These are phyloP conservation scores for Bryoglossum gracile DNA, from an alignment of 495 filamentous ascomycete species.

Conservation along the genomic window DNA sequence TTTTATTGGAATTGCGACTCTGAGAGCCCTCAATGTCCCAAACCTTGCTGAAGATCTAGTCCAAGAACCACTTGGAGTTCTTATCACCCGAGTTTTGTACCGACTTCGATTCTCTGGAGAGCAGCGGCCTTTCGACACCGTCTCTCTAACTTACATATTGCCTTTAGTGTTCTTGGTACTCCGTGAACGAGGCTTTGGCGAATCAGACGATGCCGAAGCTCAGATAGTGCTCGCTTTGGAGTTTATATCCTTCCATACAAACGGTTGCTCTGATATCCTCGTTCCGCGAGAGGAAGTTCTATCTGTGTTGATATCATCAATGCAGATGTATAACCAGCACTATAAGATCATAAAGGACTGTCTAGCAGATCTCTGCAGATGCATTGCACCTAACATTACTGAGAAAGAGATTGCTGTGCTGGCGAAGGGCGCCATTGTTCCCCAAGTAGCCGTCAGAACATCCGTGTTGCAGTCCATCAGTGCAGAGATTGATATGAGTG, in stretches of 20 bases:
- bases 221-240: constrained; percentile 89
- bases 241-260: constrained; percentile 80
- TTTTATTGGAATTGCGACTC: constrained; percentile 81
- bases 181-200: constrained; percentile 67
- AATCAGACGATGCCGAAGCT: constrained; percentile 70
- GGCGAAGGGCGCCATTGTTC: constrained; percentile 64
- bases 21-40: constrained; percentile 67
- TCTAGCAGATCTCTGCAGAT: constrained; percentile 73
- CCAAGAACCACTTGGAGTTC: constrained; percentile 73
- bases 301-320: constrained; percentile 60
- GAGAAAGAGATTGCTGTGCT: constrained; percentile 62
- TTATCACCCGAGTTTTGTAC: constrained; percentile 85
- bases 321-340: constrained; percentile 86
- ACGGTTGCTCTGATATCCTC: constrained; percentile 58
- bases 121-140: constrained; percentile 80
- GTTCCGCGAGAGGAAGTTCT: constrained; percentile 72
- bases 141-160: constrained; percentile 79
- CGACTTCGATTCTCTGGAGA: constrained; percentile 83
- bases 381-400: constrained; percentile 67
- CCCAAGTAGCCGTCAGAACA: constrained; percentile 72
- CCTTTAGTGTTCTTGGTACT: constrained; percentile 73
- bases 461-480: constrained; percentile 85
- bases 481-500: constrained; percentile 82
- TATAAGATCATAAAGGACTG: constrained; percentile 93
- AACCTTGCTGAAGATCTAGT: constrained; percentile 63